Percentiles rank a stretch among this genome's conserved stretches.
These are phyloP conservation scores for Physaria fendleri DNA, from an alignment of 345 rosid genomes.

Conservation along the genomic window DNA sequence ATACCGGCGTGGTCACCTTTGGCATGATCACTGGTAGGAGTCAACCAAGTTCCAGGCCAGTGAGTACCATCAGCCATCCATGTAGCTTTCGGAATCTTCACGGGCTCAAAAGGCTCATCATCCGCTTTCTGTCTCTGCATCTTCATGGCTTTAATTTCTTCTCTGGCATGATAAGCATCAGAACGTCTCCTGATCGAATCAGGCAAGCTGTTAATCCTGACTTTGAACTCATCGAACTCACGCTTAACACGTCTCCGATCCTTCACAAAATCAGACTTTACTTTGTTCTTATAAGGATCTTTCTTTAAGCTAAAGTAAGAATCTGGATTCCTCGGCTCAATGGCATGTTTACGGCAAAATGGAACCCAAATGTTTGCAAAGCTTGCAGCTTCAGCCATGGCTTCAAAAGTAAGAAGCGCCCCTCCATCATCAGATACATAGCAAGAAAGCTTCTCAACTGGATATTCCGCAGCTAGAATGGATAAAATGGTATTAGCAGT, in stretches of 20 bases:
- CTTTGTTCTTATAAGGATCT: slow-evolving; percentile 98
- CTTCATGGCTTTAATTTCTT: slow-evolving; percentile 96
- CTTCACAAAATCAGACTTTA: slow-evolving; percentile 77
- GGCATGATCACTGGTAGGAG: slow-evolving; percentile 62
- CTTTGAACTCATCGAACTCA: slow-evolving; percentile 98
- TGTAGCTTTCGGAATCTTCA: slow-evolving; percentile 89
- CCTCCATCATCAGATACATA: slow-evolving; percentile 99
- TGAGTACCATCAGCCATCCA: slow-evolving; percentile 99
- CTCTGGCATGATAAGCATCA: slow-evolving; percentile 93
- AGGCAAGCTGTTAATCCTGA: slow-evolving; percentile 81
- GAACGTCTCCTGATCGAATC: slow-evolving; percentile 94
- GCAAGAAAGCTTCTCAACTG: slow-evolving; percentile 94
- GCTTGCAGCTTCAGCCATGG: slow-evolving; percentile 99
- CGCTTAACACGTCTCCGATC: slow-evolving; percentile 91
- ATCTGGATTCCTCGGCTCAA: slow-evolving; percentile 96
- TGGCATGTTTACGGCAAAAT: slow-evolving; percentile 83
- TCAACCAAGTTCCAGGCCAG: slow-evolving; percentile 98
- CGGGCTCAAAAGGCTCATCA: slow-evolving; percentile 57
- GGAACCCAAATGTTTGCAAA: slow-evolving; percentile 95
- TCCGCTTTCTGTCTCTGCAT: slow-evolving; percentile 72
- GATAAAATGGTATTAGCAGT: slow-evolving; percentile 95
- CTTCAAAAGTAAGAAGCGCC: slow-evolving; percentile 93
- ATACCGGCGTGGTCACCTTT: slow-evolving; percentile 90
- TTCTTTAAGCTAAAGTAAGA: slow-evolving; percentile 85
- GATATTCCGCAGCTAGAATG: slow-evolving; percentile 90